Base-by-base conservation (phyloP, 257 asterid genomes). In the Solanum clarkiae region DNA sequence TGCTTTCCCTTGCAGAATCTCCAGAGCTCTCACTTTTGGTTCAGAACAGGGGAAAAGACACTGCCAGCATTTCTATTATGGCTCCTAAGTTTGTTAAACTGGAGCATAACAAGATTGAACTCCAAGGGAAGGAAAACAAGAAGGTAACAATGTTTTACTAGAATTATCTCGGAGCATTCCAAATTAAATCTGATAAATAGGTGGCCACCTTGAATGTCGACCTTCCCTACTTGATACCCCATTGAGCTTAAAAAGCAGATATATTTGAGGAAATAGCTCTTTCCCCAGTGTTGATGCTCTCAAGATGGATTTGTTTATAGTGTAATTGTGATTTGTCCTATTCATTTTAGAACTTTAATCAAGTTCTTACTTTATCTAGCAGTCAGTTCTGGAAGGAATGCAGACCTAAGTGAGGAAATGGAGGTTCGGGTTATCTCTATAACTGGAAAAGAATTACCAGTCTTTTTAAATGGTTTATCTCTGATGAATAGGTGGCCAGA, bases 11-110 rank as follows among this genome's bases (percentile, higher is more conserved):
- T 56, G 86, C 95, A 95, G 99, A 95, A 62, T 92, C 97, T 72
- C 97, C 97, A 42, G 91, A 91, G 6, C 95, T 93, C 85, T 95
- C 98, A 9, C 95, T 95, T 82, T 87, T 94, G 90, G 91, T 95
- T 89, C 96, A 92, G 86, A 94, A 94, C 94, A 91, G 87, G 88
- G 97, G 94, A 86, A 91, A 92, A 89, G 90, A 60, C 75, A 53
- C 92, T 65, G 88, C 87, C 16, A 89, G 62, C 65, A 91, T 95
- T 84, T 82, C 80, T 47, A 91, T 95, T 86, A 85, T 90, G 47
- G 97, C 95, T 53, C 93, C 97, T 79, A 88, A 91, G 86, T 91
- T 85, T 88, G 97, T 95, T 84, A 86, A 84, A 53, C 90, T 94
- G 81, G 97, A 92, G 92, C 88, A 86, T 55, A 87, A 85, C 24